Evolutionary conservation across 1,139 yeast genomes (phyloP), one percentile per base, ranked within the genome.

Genomic region (Kluyveromyces sp.): DNA sequence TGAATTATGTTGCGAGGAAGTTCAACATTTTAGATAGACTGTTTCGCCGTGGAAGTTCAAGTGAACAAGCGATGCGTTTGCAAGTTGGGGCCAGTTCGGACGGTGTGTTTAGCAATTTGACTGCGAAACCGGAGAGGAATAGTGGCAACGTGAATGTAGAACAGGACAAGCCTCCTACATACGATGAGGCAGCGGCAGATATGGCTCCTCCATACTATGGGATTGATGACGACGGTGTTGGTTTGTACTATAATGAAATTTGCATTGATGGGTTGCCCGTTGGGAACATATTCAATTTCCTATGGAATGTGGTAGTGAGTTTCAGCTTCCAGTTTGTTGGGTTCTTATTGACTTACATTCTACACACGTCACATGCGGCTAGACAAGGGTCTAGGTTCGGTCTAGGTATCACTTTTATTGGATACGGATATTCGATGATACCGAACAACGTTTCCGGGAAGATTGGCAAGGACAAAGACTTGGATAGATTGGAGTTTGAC

Each of bases 151-250:
- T 52, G 27, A 37, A 50, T 3, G 63, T 60, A 43, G 76, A 79
- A 4, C 68, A 60, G 3, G 83, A 79, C 51, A 72, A 73, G 44
- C 95, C 97, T n/a, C 98, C 98, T 1, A 74, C 94, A 0, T 92
- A 94, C 66, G 96, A 87, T 50, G 97, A 90, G 60, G 97, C 96
- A 0, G 90, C 96, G 0, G 86, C 92, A 2, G 99, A 92, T 64
- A 79, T 95, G 26, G 80, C 95, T 0, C 99, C 99, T 0, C 96
- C 96, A 40, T 94, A 94, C 65, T 94, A 97, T 95, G 98, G 94
- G 64, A 82, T 90, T 46, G 77, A 89, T 61, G 79, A 95, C 1
- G 88, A 90, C 21, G 88, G 89, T 49, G 53, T 61, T 4, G 63
- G 60, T n/a, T 48, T 64, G 54, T 85, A 83, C 48, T 71, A 71